Percentiles rank a stretch among this genome's conserved stretches.
phyloP scores from a whole-genome alignment of 306 rosid genomes.

The Dryas drummondii region DNA sequence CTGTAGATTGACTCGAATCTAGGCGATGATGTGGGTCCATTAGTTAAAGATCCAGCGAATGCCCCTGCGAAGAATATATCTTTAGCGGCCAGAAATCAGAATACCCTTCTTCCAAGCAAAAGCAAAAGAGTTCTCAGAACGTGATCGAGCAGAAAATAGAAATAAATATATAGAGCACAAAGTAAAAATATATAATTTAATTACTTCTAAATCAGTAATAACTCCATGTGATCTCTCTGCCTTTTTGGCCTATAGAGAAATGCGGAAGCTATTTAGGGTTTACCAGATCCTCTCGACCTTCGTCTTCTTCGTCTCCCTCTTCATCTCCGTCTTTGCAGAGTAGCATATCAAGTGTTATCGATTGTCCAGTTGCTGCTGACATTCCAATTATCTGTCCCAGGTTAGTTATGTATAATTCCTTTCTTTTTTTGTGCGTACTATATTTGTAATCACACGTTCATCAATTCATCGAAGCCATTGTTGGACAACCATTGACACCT shows the following conservation, averaged over 20 bases:
- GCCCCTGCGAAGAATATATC: too few species aligned
- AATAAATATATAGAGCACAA: too few species aligned
- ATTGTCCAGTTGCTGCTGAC: slow-evolving; percentile 8
- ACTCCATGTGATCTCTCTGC: not conserved
- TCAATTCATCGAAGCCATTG: too few species aligned
- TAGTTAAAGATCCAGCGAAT: too few species aligned
- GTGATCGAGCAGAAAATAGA: too few species aligned
- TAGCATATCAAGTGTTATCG: slow-evolving; percentile 23
- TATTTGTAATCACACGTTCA: too few species aligned
- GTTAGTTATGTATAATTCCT: slow-evolving; percentile 26
- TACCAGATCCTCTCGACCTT: slow-evolving; percentile 32
- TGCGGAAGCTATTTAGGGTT: slow-evolving; percentile 49
- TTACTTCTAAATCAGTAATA: slow-evolving; percentile 2
- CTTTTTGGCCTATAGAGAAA: slow-evolving; percentile 11
- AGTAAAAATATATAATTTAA: not conserved
- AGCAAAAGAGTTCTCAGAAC: too few species aligned
- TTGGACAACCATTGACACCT: too few species aligned
- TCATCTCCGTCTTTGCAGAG: slow-evolving; percentile 43
- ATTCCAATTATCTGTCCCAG: slow-evolving; percentile 1
- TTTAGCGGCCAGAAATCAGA: too few species aligned
- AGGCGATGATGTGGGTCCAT: too few species aligned
- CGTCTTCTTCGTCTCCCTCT: slow-evolving; percentile 23
- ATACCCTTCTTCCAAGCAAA: too few species aligned
- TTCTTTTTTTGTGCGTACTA: not conserved
- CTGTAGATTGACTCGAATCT: too few species aligned